Evolutionary conservation across 768 basidiomycete species (phyloP), one percentile per base, ranked within the genome.

Genomic region (Calocera cornea): DNA sequence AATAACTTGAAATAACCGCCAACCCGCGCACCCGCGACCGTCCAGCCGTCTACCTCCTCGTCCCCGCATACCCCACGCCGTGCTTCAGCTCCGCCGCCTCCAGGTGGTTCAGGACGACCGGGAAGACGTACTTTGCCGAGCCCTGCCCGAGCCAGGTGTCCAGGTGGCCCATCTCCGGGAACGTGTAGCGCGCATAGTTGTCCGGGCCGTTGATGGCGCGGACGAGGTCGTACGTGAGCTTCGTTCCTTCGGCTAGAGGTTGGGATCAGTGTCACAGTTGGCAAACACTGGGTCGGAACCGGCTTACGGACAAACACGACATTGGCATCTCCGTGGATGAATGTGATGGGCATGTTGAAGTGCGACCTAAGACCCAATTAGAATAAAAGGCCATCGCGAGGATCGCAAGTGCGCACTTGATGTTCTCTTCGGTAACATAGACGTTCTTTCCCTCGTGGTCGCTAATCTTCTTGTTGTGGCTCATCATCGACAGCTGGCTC

Each of bases 401-500:
- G 33, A 49, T 41, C 33, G 2, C 1, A 8, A 16, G 19, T 16
- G 11, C 34, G 24, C 31, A 29, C 27, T 19, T 41, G 65, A 47
- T 47, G 44, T 47, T 47, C 19, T 47, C 44, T 19, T 47, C 44
- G 7, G 44, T 47, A 24, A 47, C 44, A 24, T 47, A 47, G 44
- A 47, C 44, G 19, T 47, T 47, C 44, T 47, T 47, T 47, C 27
- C 41, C 17, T 22, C 11, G 2, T 17, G 49, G 24, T 31, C 24
- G 65, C 65, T 41, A 12, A 66, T 41, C 29, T 47, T 49, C n/a
- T 34, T 41, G 33, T 66, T 19, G 41, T 29, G 41, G 27, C 65
- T 49, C 65, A 66, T 66, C 31, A 29, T 34, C 24, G 47, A 34
- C 22, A 66, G 34, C 24, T 66, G 65, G 14, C 33, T 22, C 29